These are phyloP conservation scores for Irpex sp. DNA, from an alignment of 1,284 basidiomycete species.

Conservation along the genomic window DNA sequence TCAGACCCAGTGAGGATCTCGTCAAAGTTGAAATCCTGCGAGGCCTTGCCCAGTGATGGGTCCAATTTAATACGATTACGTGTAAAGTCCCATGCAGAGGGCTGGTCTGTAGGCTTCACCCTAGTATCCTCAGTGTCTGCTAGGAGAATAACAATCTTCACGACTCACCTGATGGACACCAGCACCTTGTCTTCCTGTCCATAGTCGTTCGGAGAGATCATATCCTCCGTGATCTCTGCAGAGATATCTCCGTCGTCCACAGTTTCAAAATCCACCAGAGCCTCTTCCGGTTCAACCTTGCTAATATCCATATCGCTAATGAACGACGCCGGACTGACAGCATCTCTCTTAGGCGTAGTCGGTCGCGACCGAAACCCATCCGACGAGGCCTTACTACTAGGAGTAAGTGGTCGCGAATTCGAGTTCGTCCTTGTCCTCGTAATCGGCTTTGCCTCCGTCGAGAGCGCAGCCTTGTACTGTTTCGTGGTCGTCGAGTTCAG, in stretches of 20 bases:
- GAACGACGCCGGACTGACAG: slow-evolving; percentile 45
- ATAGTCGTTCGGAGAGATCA: slow-evolving; percentile 39
- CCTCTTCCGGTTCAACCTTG: slow-evolving; percentile 71
- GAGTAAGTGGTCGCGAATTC: slow-evolving; percentile 49
- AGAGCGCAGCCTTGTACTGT: slow-evolving; percentile 65
- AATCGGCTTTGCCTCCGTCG: slow-evolving; percentile 53
- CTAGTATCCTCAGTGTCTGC: slow-evolving; percentile 33
- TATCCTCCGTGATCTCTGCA: slow-evolving; percentile 43
- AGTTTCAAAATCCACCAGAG: slow-evolving; percentile 66
- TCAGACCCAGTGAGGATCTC: slow-evolving; percentile 78
- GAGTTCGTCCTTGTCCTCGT: slow-evolving; percentile 27
- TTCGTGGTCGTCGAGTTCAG: slow-evolving; percentile 52
- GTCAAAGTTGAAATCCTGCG: slow-evolving; percentile 68
- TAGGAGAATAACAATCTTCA: no score
- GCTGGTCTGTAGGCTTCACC: slow-evolving; percentile 60
- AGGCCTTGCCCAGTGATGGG: slow-evolving; percentile 42
- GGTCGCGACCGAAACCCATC: slow-evolving; percentile 23
- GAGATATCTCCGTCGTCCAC: slow-evolving; percentile 68
- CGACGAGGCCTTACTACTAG: slow-evolving; percentile 34
- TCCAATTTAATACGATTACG: slow-evolving; percentile 54
- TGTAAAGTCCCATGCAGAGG: slow-evolving; percentile 54
- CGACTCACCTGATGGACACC: slow-evolving; percentile 75
- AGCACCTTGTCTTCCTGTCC: slow-evolving; percentile 82
- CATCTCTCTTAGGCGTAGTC: slow-evolving; percentile 33
- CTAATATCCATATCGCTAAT: slow-evolving; percentile 73